Conservation (phyloP, 2,329 filamentous ascomycete species). For the Talaromyces pinophilus region DNA sequence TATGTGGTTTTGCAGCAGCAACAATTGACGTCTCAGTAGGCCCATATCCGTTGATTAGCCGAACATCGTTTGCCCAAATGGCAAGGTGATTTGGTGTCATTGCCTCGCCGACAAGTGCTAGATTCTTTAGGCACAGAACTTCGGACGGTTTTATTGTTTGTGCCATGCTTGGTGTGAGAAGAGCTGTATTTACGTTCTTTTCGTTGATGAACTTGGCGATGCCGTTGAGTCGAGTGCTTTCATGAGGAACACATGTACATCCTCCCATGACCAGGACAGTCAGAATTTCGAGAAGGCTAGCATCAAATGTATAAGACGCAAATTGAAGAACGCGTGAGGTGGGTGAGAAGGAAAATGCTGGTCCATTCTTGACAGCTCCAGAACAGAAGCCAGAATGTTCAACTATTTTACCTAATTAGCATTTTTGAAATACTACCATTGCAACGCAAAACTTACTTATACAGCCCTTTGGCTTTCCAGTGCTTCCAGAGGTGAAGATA, state of each 20-base stretch:
- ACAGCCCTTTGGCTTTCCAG: slow-evolving; percentile 57
- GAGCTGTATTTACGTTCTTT: slow-evolving; percentile 57
- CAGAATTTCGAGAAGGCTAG: slow-evolving; percentile 57
- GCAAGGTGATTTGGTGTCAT: slow-evolving; percentile 39
- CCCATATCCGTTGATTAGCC: slow-evolving; percentile 23
- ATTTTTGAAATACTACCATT: slow-evolving; percentile 39
- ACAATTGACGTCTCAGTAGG: slow-evolving; percentile 23
- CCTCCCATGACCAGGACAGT: slow-evolving; percentile 58
- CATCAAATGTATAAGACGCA: slow-evolving; percentile 58
- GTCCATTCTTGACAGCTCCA: slow-evolving; percentile 50
- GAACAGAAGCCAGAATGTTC: slow-evolving; percentile 58
- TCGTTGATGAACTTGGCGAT: slow-evolving; percentile 47
- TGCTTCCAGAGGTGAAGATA: slow-evolving; percentile 61
- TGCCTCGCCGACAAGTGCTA: slow-evolving; percentile 46
- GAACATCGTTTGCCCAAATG: slow-evolving; percentile 15
- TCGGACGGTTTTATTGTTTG: slow-evolving; percentile 39
- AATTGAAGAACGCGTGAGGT: slow-evolving; percentile 61
- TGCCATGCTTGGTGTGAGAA: slow-evolving; percentile 62
- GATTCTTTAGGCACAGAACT: slow-evolving; percentile 41
- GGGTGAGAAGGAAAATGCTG: slow-evolving; percentile 40
- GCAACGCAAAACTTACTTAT: slow-evolving; percentile 58
- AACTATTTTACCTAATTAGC: slow-evolving; percentile 36
- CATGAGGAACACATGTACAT: slow-evolving; percentile 60
- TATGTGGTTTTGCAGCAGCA: slow-evolving; percentile 18
- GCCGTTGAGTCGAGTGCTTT: slow-evolving; percentile 43